Conservation (phyloP, 1,139 yeast species). For the Protomyces pachydermus region DNA sequence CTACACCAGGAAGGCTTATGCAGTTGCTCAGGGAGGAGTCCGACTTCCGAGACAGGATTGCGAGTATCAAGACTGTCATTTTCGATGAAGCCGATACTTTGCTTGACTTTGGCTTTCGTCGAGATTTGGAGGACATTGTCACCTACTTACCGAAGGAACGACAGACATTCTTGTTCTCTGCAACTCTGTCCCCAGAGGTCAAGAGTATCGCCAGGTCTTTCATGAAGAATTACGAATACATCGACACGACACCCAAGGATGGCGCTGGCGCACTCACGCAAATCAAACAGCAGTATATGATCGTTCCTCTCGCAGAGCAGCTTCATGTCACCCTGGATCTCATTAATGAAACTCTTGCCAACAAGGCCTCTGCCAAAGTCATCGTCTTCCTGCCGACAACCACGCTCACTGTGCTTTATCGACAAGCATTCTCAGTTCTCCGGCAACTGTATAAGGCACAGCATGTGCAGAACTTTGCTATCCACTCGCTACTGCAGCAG, state of each 20-base stretch:
- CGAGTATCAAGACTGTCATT: slow-evolving; percentile 68
- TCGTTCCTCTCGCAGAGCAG: slow-evolving; percentile 5
- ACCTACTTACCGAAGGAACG: slow-evolving; percentile 77
- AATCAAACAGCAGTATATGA: slow-evolving; percentile 23
- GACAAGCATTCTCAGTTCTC: slow-evolving; percentile 65
- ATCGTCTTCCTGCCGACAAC: slow-evolving; percentile 28
- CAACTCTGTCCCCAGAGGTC: slow-evolving; percentile 76
- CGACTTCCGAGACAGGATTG: slow-evolving; percentile 61
- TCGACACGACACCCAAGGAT: slow-evolving; percentile 60
- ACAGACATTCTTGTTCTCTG: slow-evolving; percentile 88
- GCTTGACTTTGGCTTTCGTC: slow-evolving; percentile 70
- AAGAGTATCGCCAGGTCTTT: slow-evolving; percentile 62
- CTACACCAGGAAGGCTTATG: slow-evolving; percentile 85
- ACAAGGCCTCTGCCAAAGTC: slow-evolving; percentile 8
- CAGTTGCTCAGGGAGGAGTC: slow-evolving; percentile 74
- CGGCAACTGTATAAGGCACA: slow-evolving; percentile 70
- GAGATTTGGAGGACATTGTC: slow-evolving; percentile 65
- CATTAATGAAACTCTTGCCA: slow-evolving; percentile 11
- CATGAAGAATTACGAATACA: slow-evolving; percentile 56
- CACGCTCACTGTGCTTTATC: slow-evolving; percentile 19
- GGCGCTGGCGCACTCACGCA: slow-evolving; percentile 12
- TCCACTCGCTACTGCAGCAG: slow-evolving; percentile 80
- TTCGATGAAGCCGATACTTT: slow-evolving; percentile 91
- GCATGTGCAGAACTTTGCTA: slow-evolving; percentile 38
- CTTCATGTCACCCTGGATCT: slow-evolving; percentile 5